Base-by-base conservation (phyloP, 2,329 filamentous ascomycete genomes). In the Aspergillus sp. region DNA sequence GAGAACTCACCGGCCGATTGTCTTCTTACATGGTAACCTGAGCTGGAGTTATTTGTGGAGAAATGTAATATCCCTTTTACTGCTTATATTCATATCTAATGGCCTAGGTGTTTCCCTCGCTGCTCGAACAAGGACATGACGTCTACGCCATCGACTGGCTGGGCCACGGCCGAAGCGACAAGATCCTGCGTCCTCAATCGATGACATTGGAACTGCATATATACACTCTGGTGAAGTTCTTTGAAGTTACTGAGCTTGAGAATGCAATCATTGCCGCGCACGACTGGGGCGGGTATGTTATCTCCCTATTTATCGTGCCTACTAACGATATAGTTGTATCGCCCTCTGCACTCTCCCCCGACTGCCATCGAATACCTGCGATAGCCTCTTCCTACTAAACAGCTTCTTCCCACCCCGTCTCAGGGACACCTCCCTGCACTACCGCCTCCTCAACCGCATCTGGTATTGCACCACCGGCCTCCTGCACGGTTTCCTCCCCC, bases 321-420 rank as follows among this genome's bases (percentile, higher is more conserved):
- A 20, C 39, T 44, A 37, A 37, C 2, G 8, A n/a, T 13, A 11
- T 19, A 54, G 51, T 6, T 46, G 42, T 33, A 33, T 54, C 33
- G 51, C 51, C 8, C 41, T 54, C 5, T 54, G 51, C 12, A 47
- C 51, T 0, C 17, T 54, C 19, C 51, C 51, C 0, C 51, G 13
- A 11, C 51, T 54, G 9, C 42, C 41, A 12, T 17, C 41, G 3
- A 9, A 8, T 9, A 4, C 42, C 5, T 34, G 42, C 19, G 33
- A 46, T 2, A 40, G 33, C 33, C 19, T 54, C 42, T 46, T 54
- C 42, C 51, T 54, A 7, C 33, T 54, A 2, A 54, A 47, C 42
- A 40, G 42, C 33, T 54, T 54, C 51, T 54, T 54, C n/a, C 51
- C 51, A 12, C 51, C 51, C 3, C 51, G 51, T 7, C 19, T 54